A percentile compares a stretch with the other conserved stretches of the same genome.
Conservation (phyloP, 257 asterid genomes). For the Gardenia jasminoides region DNA sequence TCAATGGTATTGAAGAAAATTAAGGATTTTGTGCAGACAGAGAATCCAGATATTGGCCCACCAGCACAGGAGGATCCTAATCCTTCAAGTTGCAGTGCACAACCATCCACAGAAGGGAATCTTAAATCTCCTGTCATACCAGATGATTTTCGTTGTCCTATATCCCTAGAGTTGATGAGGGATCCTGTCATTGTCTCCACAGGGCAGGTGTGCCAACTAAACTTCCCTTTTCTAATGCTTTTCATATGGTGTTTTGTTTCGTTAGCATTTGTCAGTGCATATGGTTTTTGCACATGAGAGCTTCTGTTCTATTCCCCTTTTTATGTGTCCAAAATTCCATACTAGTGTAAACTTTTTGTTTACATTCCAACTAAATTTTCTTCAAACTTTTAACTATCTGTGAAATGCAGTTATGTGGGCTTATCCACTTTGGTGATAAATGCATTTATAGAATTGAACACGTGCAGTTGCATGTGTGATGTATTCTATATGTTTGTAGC, state of each 20-base stretch:
- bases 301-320: background rate
- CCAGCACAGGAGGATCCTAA: slow-evolving; percentile 43
- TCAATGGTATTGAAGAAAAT: slow-evolving; percentile 81
- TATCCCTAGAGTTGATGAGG: slow-evolving; percentile 88
- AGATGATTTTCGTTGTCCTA: slow-evolving; percentile 96
- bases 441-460: too few relatives aligned
- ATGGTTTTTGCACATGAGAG: background rate
- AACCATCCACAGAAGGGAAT: slow-evolving; percentile 38
- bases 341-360: background rate
- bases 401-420: background rate
- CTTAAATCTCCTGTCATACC: slow-evolving; percentile 70
- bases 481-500: background rate
- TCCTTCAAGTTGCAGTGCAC: slow-evolving; percentile 53
- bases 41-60: slow-evolving; percentile 57
- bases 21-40: slow-evolving; percentile 87
- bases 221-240: background rate
- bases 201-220: slow-evolving; percentile 68
- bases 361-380: background rate
- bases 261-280: background rate
- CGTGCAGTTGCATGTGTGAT: background rate
- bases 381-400: background rate
- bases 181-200: slow-evolving; percentile 99
- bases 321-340: background rate
- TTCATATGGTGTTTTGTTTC: background rate
- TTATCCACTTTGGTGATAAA: background rate